Base-by-base conservation (phyloP, 2,329 filamentous ascomycete genomes). In the Chaetomium sp. region DNA sequence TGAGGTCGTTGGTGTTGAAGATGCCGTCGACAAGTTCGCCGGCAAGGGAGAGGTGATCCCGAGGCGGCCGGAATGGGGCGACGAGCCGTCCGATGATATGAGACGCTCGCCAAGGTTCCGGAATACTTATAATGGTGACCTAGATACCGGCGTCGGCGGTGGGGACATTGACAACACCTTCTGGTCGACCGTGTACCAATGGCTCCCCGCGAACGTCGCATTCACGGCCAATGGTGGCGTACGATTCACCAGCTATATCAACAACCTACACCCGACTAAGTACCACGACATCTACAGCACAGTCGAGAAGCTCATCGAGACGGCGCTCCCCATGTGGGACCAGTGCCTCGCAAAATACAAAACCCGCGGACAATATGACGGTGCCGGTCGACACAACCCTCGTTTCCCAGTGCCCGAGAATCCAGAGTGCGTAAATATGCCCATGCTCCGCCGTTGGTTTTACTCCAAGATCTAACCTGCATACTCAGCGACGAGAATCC, bases 161-260 rank as follows among this genome's bases (percentile, higher is more conserved):
- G n/a, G 4, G 2, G 33, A 16, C 8, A 62, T 58, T 12, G 19
- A 31, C 25, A 29, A 31, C n/a, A 49, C 50, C 10, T 69, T 53
- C 53, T 73, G 69, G 67, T 78, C 77, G 8, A 55, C 63, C 21
- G 47, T 9, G 1, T 75, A 71, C 57, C 74, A 76, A 56, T 76
- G 74, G 73, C 70, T 81, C 8, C 78, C 78, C 1, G 70, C 74
- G 1, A 76, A 80, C 33, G 69, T 80, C 8, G 61, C 67, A 1
- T 75, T 80, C 57, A 63, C 68, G 5, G 64, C 65, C 8, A 67
- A 73, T 45, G 72, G 69, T 3, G 71, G 68, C 12, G 72, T 73
- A 33, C 70, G 69, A 16, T 77, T 81, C 60, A 76, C 75, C 3
- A 79, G 78, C 70, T 81, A 81, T 68, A 75, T 81, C 72, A 82